A percentile compares a stretch with the other conserved stretches of the same genome.
These are phyloP conservation scores for Ophidiomyces ophidiicola DNA, from an alignment of 2,329 filamentous ascomycete species.

Conservation along the genomic window DNA sequence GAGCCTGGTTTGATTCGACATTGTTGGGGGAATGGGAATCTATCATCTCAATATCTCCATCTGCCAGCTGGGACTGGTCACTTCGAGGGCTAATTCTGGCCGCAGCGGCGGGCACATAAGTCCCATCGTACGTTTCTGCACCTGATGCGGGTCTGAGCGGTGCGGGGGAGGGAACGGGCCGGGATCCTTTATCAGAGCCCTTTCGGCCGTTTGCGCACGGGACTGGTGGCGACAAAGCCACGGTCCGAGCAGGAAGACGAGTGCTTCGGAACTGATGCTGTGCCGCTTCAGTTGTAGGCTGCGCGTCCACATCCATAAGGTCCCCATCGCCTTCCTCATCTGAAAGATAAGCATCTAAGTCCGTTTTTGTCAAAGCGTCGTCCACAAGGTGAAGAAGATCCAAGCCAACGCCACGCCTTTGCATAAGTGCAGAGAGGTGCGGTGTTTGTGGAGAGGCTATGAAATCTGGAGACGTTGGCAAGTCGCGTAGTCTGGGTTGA, in stretches of 20 bases:
- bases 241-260: conserved; percentile 45
- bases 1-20: conserved; percentile 60
- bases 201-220: conserved; percentile 49
- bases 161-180: conserved; percentile 32
- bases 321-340: conserved; percentile 31
- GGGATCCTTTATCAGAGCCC: conserved; percentile 34
- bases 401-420: conserved; percentile 48
- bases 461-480: conserved; percentile 30
- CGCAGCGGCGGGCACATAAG: conserved; percentile 30
- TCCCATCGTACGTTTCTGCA: conserved; percentile 19
- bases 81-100: conserved; percentile 27
- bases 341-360: conserved; percentile 30
- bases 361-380: conserved; percentile 38
- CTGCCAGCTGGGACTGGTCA: conserved; percentile 1
- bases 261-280: conserved; percentile 21
- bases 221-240: conserved; percentile 40
- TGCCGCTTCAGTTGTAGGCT: conserved; percentile 15
- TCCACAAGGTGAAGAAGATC: conserved; percentile 49
- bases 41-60: conserved; percentile 38
- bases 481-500: neutral
- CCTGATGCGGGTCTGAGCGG: conserved; percentile 26
- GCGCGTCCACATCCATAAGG: conserved; percentile 19
- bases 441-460: conserved; percentile 49
- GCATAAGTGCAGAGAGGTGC: conserved; percentile 54
- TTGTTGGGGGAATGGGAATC: conserved; percentile 41